Evolutionary conservation across 2,329 filamentous ascomycete genomes (phyloP).

Genomic region (Malbranchea zuffiana): DNA sequence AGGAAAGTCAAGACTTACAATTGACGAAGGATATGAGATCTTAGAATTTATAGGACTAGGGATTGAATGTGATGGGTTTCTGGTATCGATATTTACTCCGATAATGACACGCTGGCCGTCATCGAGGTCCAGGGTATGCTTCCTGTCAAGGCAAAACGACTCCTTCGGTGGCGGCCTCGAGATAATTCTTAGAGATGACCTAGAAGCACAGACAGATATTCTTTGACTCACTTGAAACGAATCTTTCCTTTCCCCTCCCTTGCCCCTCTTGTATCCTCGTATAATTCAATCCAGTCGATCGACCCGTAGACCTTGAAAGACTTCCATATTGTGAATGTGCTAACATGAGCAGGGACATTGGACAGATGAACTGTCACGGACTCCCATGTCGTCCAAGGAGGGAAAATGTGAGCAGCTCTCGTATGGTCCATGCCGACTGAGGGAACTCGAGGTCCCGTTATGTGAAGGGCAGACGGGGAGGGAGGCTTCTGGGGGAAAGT

Average conservation of each 20-base stretch:
- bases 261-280: constrained; percentile 33
- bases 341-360: constrained; percentile 26
- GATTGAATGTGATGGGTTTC: constrained; percentile 16
- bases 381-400: constrained; percentile 31
- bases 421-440: background rate
- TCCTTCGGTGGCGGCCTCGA: constrained; percentile 41
- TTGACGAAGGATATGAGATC: constrained; percentile 25
- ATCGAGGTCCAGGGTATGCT: constrained; percentile 22
- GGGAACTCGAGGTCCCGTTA: too few species aligned
- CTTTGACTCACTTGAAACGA: constrained; percentile 38
- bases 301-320: constrained; percentile 44
- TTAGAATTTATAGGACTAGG: constrained; percentile 27
- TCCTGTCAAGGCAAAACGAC: constrained; percentile 40
- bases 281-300: constrained; percentile 48
- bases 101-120: constrained; percentile 18
- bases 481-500: too few species aligned
- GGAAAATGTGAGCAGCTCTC: constrained; percentile 8
- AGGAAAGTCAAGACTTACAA: constrained; percentile 22
- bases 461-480: too few species aligned
- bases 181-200: background rate
- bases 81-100: constrained; percentile 19
- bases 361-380: constrained; percentile 29
- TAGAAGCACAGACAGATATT: background rate
- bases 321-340: constrained; percentile 37
- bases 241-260: constrained; percentile 38